These are phyloP conservation scores for Scenedesmus sp. DNA, from an alignment of 163 green algal species.

Conservation along the genomic window DNA sequence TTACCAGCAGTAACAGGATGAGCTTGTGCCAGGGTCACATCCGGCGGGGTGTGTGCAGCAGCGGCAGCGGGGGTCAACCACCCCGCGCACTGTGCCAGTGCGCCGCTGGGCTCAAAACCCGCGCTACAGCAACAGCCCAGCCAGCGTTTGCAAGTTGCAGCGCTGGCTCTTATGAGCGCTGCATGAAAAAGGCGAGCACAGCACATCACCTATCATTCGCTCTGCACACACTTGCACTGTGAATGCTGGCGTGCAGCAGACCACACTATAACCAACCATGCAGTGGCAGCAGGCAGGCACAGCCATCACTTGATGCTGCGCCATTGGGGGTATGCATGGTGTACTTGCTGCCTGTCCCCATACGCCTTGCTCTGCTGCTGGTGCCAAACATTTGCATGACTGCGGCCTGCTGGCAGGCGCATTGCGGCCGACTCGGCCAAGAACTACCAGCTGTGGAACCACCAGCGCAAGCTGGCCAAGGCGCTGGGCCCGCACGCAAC, in stretches of 20 bases:
- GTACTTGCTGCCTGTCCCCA: neutral
- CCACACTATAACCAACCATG: neutral
- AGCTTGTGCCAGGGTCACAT: neutral
- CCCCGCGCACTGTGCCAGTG: too few species aligned
- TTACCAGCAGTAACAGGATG: too few species aligned
- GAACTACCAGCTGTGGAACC: conserved; percentile 99
- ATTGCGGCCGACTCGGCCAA: conserved; percentile 84
- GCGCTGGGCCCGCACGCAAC: conserved; percentile 59
- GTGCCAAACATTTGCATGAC: neutral
- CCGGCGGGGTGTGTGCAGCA: neutral
- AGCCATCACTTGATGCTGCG: neutral
- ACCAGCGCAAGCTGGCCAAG: conserved; percentile 75
- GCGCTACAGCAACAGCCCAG: neutral
- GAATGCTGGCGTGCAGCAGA: neutral
- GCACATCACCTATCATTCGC: neutral
- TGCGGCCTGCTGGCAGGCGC: neutral
- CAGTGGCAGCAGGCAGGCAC: neutral
- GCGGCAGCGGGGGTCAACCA: neutral
- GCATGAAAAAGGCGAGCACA: neutral
- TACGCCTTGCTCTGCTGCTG: neutral
- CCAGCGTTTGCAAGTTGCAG: neutral
- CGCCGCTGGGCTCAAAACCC: neutral
- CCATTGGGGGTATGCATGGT: too few species aligned
- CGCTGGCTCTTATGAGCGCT: neutral
- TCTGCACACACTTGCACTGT: too few species aligned